A percentile compares a stretch with the other conserved stretches of the same genome.
Evolutionary conservation across 306 rosid genomes (phyloP).

Genomic region (Pterocarpus macrocarpus): DNA sequence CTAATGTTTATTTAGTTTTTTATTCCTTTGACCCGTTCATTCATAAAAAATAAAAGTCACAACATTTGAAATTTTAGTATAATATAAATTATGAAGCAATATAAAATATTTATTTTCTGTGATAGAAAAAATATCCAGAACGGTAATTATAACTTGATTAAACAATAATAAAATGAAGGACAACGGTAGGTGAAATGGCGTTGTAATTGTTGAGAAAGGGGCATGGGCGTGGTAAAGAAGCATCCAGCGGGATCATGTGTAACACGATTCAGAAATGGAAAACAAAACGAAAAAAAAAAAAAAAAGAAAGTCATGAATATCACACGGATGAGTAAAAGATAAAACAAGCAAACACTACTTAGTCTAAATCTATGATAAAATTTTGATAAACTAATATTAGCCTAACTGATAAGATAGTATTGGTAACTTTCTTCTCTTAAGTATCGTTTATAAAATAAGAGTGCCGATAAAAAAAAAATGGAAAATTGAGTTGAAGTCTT

Average conservation of each 20-base stretch:
- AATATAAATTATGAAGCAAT: no score
- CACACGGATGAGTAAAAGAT: conserved; percentile 38
- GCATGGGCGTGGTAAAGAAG: background rate
- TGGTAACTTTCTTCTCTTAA: no score
- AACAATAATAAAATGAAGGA: background rate
- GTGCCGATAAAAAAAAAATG: no score
- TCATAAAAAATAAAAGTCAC: no score
- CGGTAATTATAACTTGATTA: background rate
- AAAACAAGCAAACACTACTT: background rate
- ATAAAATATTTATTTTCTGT: no score
- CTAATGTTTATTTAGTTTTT: no score
- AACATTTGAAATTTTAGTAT: no score
- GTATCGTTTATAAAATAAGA: no score
- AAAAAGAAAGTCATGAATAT: conserved; percentile 27
- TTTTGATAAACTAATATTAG: background rate
- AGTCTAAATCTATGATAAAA: background rate
- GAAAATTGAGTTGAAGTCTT: no score
- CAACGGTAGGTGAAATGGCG: conserved; percentile 7
- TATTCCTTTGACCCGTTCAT: no score
- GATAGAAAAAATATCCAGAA: no score
- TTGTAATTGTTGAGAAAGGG: background rate
- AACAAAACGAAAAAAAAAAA: background rate
- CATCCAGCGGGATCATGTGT: conserved; percentile 25
- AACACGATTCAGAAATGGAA: conserved; percentile 6
- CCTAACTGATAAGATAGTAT: background rate